Conservation (phyloP, 2,329 filamentous ascomycete genomes). For the Pseudocercospora musae region DNA sequence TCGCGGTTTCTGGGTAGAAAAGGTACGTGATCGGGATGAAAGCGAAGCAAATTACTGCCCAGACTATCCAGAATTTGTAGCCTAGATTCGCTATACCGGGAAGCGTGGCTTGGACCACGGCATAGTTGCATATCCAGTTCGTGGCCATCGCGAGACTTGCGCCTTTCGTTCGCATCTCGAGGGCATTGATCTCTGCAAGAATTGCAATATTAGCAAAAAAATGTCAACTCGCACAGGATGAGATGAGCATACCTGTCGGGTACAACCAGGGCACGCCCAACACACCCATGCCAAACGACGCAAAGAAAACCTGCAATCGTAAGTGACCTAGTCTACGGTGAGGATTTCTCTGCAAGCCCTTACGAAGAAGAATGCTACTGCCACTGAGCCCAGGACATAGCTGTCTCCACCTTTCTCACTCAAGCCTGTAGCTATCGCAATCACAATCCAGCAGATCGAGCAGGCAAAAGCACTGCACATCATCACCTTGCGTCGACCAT, state of each 20-base stretch:
- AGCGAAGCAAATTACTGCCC: constrained; percentile 52
- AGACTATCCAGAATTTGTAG: constrained; percentile 56
- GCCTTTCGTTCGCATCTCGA: constrained; percentile 29
- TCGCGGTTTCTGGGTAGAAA: constrained; percentile 54
- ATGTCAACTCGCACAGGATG: too few relatives aligned
- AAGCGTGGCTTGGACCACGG: constrained; percentile 31
- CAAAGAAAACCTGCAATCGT: constrained; percentile 32
- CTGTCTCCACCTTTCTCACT: constrained; percentile 42
- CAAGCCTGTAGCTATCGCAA: constrained; percentile 44
- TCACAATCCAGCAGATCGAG: constrained; percentile 49
- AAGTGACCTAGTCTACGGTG: background rate
- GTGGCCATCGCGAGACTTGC: constrained; percentile 42
- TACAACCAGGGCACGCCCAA: constrained; percentile 19
- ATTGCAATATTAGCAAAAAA: too few relatives aligned
- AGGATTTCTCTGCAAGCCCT: background rate
- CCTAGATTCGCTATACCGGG: constrained; percentile 42
- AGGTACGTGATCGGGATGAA: constrained; percentile 53
- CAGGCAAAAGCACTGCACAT: constrained; percentile 49
- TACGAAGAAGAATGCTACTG: constrained; percentile 45
- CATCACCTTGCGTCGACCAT: constrained; percentile 49
- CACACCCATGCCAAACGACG: constrained; percentile 38
- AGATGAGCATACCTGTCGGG: background rate
- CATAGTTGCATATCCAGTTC: constrained; percentile 49
- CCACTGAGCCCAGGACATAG: constrained; percentile 47
- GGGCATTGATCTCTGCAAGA: constrained; percentile 28